Conservation (phyloP, 179 eudicot species). For the Nepenthes alata region DNA sequence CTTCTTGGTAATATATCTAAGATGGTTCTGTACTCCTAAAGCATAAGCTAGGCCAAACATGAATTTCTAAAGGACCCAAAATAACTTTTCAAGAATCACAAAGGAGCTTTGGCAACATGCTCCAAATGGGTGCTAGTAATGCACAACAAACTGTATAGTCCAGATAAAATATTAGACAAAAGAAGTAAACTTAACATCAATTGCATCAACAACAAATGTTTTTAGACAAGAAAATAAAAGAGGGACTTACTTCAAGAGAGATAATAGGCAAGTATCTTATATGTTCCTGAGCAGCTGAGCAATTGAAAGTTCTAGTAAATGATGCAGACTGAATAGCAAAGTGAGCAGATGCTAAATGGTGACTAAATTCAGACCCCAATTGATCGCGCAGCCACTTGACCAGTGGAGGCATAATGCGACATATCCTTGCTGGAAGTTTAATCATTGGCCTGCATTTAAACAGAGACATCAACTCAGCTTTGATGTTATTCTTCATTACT, state of each 20-base stretch:
- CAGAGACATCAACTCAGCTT: conserved; percentile 9
- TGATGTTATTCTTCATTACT: conserved; percentile 3
- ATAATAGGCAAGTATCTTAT: conserved; percentile 68
- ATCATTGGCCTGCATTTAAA: conserved; percentile 57
- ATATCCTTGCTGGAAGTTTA: conserved; percentile 44
- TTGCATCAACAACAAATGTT: background rate
- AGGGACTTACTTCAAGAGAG: conserved; percentile 54
- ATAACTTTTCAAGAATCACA: no score
- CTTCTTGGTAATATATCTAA: no score
- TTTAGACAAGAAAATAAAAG: background rate
- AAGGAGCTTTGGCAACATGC: no score
- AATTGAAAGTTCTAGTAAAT: conserved; percentile 57
- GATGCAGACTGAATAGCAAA: conserved; percentile 38
- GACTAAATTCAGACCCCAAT: conserved; percentile 33
- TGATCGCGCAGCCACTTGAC: conserved; percentile 45
- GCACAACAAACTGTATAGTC: background rate
- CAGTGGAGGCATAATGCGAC: conserved; percentile 26
- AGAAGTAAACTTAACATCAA: background rate
- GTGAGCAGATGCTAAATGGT: conserved; percentile 22
- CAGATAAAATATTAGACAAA: background rate
- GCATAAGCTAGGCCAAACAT: no score
- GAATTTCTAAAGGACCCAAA: no score
- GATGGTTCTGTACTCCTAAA: no score
- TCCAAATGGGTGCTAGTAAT: no score
- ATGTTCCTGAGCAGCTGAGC: conserved; percentile 63